phyloP scores from a whole-genome alignment of 805 yeast species.

The Barnettozyma sucrosica region DNA sequence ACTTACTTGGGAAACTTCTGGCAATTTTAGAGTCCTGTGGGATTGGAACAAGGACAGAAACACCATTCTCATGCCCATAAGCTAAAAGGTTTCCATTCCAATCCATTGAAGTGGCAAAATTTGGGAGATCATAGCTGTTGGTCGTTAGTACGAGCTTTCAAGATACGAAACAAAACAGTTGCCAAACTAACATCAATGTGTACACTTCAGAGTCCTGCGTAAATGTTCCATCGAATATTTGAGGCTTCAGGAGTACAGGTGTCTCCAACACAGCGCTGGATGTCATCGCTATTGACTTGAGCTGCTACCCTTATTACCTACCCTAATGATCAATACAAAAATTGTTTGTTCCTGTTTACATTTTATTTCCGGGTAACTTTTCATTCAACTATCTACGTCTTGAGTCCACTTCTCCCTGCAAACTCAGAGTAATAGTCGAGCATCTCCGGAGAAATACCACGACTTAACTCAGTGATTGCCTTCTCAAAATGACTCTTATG shows the following conservation, averaged over 20 bases:
- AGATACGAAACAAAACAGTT: background rate
- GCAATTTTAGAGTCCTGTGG: constrained; percentile 19
- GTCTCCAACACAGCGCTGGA: constrained; percentile 5
- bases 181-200: constrained; percentile 17
- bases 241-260: constrained; percentile 21
- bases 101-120: constrained; percentile 13
- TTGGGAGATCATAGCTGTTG: constrained; percentile 18
- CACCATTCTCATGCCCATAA: constrained; percentile 18
- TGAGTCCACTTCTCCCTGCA: constrained; percentile 35
- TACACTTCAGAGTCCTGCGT: constrained; percentile 19
- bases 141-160: background rate
- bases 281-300: constrained; percentile 2
- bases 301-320: background rate
- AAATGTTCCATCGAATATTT: constrained; percentile 17
- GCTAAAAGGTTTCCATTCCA: constrained; percentile 24
- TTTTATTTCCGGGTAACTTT: constrained; percentile 1
- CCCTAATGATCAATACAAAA: background rate
- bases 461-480: constrained; percentile 63
- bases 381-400: constrained; percentile 11
- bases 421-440: constrained; percentile 59
- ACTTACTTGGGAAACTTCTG: constrained; percentile 17
- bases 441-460: constrained; percentile 85
- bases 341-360: constrained; percentile 1
- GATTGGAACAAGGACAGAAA: constrained; percentile 21
- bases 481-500: constrained; percentile 60